Evolutionary conservation across 495 filamentous ascomycete genomes (phyloP).

Genomic region (Penicilliopsis zonata): DNA sequence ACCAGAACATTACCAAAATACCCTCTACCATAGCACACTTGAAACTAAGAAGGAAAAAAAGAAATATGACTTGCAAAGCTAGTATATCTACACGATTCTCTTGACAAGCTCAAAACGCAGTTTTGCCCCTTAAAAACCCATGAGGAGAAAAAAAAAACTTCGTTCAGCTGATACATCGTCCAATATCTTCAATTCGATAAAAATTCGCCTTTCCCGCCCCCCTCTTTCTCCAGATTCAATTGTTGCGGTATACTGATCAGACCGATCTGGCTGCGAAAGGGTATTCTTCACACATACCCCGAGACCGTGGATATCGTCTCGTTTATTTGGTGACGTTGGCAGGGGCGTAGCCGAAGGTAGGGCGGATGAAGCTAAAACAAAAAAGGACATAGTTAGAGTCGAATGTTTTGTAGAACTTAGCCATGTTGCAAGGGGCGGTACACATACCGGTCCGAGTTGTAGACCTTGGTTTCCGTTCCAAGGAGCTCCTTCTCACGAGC

Average conservation of each 20-base stretch:
- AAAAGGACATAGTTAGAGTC: background rate
- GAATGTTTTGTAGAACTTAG: background rate
- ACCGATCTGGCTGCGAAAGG: no score
- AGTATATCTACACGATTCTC: slow-evolving; percentile 31
- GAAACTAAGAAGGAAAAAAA: slow-evolving; percentile 4
- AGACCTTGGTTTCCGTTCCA: slow-evolving; percentile 66
- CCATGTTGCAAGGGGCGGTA: background rate
- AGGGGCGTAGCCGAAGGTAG: slow-evolving; percentile 34
- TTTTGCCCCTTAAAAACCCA: no score
- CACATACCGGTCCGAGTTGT: slow-evolving; percentile 77
- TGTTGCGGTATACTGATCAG: no score
- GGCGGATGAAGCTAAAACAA: slow-evolving; percentile 29
- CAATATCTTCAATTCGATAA: no score
- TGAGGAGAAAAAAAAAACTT: no score
- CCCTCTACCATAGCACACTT: no score
- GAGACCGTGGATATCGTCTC: no score
- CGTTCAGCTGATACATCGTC: no score
- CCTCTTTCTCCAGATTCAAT: no score
- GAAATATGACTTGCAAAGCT: slow-evolving; percentile 19
- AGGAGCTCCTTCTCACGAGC: slow-evolving; percentile 81
- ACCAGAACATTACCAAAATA: no score
- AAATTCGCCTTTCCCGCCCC: no score
- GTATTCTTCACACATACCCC: no score
- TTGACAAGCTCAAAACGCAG: slow-evolving; percentile 6
- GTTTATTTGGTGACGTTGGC: slow-evolving; percentile 26